These are phyloP conservation scores for Neodidymelliopsis sp. DNA, from an alignment of 2,329 filamentous ascomycete species.

Conservation along the genomic window DNA sequence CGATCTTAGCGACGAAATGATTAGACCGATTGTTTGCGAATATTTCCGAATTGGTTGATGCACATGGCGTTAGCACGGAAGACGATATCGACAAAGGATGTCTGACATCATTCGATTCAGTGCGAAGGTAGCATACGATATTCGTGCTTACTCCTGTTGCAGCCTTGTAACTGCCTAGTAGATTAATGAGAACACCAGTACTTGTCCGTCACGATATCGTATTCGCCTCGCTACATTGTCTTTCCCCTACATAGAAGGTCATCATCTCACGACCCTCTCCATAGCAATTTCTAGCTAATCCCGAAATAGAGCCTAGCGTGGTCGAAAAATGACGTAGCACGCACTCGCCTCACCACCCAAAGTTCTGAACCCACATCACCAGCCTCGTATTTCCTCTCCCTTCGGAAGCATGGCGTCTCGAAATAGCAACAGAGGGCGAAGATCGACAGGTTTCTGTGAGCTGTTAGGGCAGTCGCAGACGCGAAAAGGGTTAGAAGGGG, in stretches of 20 bases:
- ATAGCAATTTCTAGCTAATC: too few relatives aligned
- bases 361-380: conserved; percentile 10
- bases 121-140: too few relatives aligned
- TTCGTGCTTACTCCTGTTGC: too few relatives aligned
- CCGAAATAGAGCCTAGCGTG: conserved; percentile 6
- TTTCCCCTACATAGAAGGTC: too few relatives aligned
- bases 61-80: conserved; percentile 1
- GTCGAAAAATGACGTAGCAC: conserved; percentile 6
- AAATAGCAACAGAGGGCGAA: conserved; percentile 3
- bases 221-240: too few relatives aligned
- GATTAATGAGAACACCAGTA: not conserved
- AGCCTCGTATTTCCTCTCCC: conserved; percentile 13
- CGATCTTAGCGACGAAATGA: too few relatives aligned
- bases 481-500: not conserved
- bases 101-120: too few relatives aligned
- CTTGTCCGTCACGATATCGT: not conserved
- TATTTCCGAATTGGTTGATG: too few relatives aligned
- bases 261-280: too few relatives aligned
- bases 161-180: too few relatives aligned
- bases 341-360: not conserved
- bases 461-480: too few relatives aligned
- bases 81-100: not conserved
- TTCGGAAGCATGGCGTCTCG: not conserved
- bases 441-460: not conserved
- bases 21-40: too few relatives aligned